Percentiles rank a stretch among this genome's conserved stretches.
phyloP scores from a whole-genome alignment of 495 filamentous ascomycete genomes.

The Neurospora intermedia region DNA sequence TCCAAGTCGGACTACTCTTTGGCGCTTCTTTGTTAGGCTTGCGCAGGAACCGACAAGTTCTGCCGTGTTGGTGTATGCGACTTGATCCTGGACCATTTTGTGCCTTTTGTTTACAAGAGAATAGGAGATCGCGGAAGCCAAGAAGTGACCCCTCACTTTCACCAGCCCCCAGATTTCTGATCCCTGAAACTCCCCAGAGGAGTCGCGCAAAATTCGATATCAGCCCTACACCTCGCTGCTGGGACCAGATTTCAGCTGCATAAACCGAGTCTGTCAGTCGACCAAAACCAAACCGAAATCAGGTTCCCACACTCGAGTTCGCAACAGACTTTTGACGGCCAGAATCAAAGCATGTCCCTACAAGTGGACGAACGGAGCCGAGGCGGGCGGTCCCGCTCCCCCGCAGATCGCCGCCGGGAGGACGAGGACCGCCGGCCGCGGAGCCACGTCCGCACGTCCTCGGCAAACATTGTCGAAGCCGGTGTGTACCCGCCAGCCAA shows the following conservation, averaged over 20 bases:
- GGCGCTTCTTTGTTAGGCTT: background rate
- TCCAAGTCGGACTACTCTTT: background rate
- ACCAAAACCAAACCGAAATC: background rate
- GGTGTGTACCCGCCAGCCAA: slow-evolving; percentile 37
- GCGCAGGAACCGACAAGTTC: background rate
- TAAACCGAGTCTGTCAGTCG: background rate
- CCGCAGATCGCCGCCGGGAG: slow-evolving; percentile 31
- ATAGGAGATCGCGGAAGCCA: background rate
- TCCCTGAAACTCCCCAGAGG: background rate
- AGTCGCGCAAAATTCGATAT: background rate
- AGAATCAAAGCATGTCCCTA: slow-evolving; percentile 25
- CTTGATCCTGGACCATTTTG: background rate
- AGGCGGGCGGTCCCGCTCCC: slow-evolving; percentile 51
- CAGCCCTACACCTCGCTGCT: background rate
- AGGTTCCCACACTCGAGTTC: background rate
- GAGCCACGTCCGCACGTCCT: slow-evolving; percentile 24
- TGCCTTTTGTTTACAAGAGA: background rate
- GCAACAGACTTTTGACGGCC: background rate
- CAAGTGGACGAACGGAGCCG: slow-evolving; percentile 48
- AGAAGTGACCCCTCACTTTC: slow-evolving; percentile 1
- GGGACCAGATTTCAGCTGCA: background rate
- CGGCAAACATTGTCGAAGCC: slow-evolving; percentile 32
- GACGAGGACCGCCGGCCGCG: slow-evolving; percentile 24
- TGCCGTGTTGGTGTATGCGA: background rate
- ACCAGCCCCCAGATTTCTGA: background rate